Conservation (phyloP, 441 rosid genomes). For the Capsella rubella region DNA sequence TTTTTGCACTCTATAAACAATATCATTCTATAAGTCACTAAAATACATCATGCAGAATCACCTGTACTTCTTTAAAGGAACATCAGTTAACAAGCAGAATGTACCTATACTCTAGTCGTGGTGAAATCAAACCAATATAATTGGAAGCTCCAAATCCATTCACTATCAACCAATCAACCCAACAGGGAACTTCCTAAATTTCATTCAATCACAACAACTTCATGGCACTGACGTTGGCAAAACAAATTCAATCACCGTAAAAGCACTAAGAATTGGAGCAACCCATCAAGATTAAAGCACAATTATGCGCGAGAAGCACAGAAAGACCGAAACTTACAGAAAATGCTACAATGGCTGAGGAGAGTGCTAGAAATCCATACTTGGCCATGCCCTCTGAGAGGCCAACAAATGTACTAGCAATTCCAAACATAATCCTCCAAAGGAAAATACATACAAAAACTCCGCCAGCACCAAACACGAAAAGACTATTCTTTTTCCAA, state of each 20-base stretch:
- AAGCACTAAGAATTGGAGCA: neutral
- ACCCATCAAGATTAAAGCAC: neutral
- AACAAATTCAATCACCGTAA: conserved; percentile 1
- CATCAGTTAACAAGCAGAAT: conserved; percentile 11
- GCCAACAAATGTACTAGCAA: conserved; percentile 82
- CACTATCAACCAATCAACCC: neutral
- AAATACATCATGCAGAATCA: neutral
- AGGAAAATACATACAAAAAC: conserved; percentile 67
- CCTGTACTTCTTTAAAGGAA: neutral
- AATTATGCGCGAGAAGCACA: neutral
- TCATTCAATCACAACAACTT: neutral
- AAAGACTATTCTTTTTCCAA: conserved; percentile 66
- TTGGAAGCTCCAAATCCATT: neutral
- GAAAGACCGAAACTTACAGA: conserved; percentile 54
- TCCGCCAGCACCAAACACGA: conserved; percentile 74
- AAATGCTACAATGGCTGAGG: conserved; percentile 88
- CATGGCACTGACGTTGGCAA: neutral
- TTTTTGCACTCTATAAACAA: neutral
- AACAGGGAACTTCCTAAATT: neutral
- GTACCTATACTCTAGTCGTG: conserved; percentile 16
- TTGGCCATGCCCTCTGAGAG: conserved; percentile 95
- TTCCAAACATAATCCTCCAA: conserved; percentile 93
- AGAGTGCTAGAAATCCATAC: conserved; percentile 91
- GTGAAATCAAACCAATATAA: neutral
- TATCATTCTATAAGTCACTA: neutral